phyloP scores from a whole-genome alignment of 2,329 filamentous ascomycete genomes.

The Biscogniauxia mediterranea region DNA sequence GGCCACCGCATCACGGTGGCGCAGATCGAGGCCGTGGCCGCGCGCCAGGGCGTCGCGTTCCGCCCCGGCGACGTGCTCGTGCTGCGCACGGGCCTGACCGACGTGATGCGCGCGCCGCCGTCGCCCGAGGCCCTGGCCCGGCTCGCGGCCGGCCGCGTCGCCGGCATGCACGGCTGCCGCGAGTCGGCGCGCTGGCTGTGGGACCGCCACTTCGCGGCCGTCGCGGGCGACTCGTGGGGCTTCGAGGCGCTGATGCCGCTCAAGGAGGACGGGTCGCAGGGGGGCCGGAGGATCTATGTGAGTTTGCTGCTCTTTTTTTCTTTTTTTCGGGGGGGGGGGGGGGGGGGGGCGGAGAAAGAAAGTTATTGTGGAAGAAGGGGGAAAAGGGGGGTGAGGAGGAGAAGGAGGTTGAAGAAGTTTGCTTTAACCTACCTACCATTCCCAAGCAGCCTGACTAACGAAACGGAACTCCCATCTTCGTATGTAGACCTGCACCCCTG shows the following conservation, averaged over 20 bases:
- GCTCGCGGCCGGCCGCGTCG: slow-evolving; percentile 28
- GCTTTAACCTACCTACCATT: no score
- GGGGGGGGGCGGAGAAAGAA: no score
- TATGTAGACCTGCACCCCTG: slow-evolving; percentile 46
- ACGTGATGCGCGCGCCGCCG: slow-evolving; percentile 51
- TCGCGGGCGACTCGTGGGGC: slow-evolving; percentile 59
- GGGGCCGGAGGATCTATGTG: slow-evolving; percentile 38
- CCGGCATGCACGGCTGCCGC: slow-evolving; percentile 45
- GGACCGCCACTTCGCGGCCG: slow-evolving; percentile 65
- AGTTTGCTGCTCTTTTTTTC: slow-evolving; percentile 16
- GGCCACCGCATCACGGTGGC: slow-evolving; percentile 51
- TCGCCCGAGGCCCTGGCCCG: slow-evolving; percentile 34
- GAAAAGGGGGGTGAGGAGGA: no score
- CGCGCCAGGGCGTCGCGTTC: slow-evolving; percentile 61
- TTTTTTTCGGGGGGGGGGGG: not conserved
- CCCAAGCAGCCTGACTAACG: not conserved
- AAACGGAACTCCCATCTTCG: not conserved
- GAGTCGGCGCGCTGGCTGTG: slow-evolving; percentile 65
- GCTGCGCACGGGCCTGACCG: slow-evolving; percentile 61
- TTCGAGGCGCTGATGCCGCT: slow-evolving; percentile 64
- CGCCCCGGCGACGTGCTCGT: slow-evolving; percentile 66
- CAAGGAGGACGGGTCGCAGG: slow-evolving; percentile 38
- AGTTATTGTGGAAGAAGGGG: no score
- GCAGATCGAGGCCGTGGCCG: slow-evolving; percentile 58
- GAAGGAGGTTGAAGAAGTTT: no score